These are phyloP conservation scores for Lentithecium fluviatile DNA, from an alignment of 495 filamentous ascomycete genomes.

Conservation along the genomic window DNA sequence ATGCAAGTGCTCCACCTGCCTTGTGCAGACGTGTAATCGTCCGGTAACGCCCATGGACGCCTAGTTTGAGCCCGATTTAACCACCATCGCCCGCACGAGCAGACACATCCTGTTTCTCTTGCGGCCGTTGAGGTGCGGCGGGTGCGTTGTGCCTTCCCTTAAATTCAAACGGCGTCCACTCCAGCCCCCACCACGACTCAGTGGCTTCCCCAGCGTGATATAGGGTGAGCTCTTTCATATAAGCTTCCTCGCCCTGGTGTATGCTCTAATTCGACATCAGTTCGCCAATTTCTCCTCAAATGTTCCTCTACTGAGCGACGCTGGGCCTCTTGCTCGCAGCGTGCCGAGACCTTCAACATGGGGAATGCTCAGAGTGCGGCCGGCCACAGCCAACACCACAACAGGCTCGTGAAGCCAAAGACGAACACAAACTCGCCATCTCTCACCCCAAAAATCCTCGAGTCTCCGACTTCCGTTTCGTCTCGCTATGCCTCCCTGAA, in stretches of 20 bases:
- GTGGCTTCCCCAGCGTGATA: not conserved
- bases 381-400: conserved; percentile 12
- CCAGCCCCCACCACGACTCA: not conserved
- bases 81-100: not conserved
- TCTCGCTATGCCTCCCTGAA: conserved; percentile 29
- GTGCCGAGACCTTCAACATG: conserved; percentile 16
- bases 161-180: not conserved
- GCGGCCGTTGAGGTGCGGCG: not conserved
- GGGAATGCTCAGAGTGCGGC: conserved; percentile 29
- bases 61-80: not conserved
- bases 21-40: conserved; percentile 18
- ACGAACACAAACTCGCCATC: conserved; percentile 32
- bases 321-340: not conserved
- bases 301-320: not conserved
- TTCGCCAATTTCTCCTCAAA: conserved; percentile 1
- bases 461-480: conserved; percentile 17
- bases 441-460: conserved; percentile 5
- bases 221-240: conserved; percentile 7
- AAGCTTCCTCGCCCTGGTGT: not conserved
- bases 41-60: conserved; percentile 1
- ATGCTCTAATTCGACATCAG: conserved; percentile 6
- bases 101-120: not conserved
- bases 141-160: not conserved
- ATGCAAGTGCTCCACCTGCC: conserved; percentile 14
- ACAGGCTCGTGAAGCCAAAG: conserved; percentile 37